Percentiles rank a stretch among this genome's conserved stretches.
Conservation (phyloP, 176 grass and related monocot genomes). For the Ensete glaucum region DNA sequence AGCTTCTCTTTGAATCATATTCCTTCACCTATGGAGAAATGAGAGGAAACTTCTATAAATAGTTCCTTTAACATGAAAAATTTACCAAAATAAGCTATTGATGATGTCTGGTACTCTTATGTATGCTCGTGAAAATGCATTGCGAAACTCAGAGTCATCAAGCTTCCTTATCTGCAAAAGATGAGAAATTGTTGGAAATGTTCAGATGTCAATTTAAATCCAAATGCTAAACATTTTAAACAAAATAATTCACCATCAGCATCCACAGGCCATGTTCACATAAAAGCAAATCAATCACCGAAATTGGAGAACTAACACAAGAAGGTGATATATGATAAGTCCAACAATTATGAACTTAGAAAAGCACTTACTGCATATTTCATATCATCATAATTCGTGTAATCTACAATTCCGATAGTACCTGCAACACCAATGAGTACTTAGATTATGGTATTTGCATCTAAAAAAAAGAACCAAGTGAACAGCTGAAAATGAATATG, state of each 20-base stretch:
- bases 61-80: slow-evolving; percentile 9
- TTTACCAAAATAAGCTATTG: background rate
- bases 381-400: slow-evolving; percentile 97
- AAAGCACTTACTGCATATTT: slow-evolving; percentile 74
- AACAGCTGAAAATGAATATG: no score
- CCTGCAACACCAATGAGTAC: slow-evolving; percentile 27
- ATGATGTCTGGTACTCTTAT: slow-evolving; percentile 55
- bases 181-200: background rate
- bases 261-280: background rate
- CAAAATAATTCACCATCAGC: background rate
- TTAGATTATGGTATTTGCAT: no score
- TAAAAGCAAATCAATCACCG: background rate
- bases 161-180: slow-evolving; percentile 75
- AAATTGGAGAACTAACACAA: background rate
- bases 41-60: background rate
- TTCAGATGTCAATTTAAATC: background rate
- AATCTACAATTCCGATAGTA: slow-evolving; percentile 80
- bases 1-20: slow-evolving; percentile 43
- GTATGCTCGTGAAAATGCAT: slow-evolving; percentile 77
- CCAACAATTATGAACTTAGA: background rate
- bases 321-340: background rate
- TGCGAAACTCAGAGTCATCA: slow-evolving; percentile 90
- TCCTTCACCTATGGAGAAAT: slow-evolving; percentile 57
- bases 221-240: background rate
- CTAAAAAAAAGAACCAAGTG: no score